phyloP scores from a whole-genome alignment of 1,284 basidiomycete genomes.

The Flammula alnicola region DNA sequence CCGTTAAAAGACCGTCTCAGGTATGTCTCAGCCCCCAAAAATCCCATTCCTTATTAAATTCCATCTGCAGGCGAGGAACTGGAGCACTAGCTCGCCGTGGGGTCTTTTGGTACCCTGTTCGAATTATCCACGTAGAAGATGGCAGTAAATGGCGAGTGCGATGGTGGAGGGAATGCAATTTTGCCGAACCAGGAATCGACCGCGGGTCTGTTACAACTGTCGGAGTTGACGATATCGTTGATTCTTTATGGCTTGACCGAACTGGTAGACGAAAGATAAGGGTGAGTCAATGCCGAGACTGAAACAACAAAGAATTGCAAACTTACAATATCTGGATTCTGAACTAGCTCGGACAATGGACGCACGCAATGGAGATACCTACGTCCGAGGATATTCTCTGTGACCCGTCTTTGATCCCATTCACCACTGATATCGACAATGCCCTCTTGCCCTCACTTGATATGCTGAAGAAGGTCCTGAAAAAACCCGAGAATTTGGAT shows the following conservation, averaged over 20 bases:
- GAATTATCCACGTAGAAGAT: slow-evolving; percentile 17
- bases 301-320: background rate
- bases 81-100: slow-evolving; percentile 22
- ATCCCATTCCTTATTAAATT: background rate
- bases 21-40: slow-evolving; percentile 5
- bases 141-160: slow-evolving; percentile 13
- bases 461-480: slow-evolving; percentile 10
- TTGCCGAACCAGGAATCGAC: background rate
- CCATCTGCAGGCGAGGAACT: slow-evolving; percentile 5
- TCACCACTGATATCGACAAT: slow-evolving; percentile 18
- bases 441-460: slow-evolving; percentile 8
- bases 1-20: slow-evolving; percentile 1
- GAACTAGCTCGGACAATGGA: slow-evolving; percentile 17
- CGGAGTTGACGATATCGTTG: background rate
- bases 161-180: slow-evolving; percentile 13
- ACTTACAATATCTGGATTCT: too few species aligned
- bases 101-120: slow-evolving; percentile 30
- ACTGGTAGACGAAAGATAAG: background rate
- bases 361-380: slow-evolving; percentile 2
- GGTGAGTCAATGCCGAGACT: background rate
- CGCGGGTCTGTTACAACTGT: background rate
- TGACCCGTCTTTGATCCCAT: slow-evolving; percentile 9
- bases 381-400: background rate
- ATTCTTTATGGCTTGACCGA: slow-evolving; percentile 13
- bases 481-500: slow-evolving; percentile 1